A percentile compares a stretch with the other conserved stretches of the same genome.
phyloP scores from a whole-genome alignment of 2,329 filamentous ascomycete genomes.

The Aspergillus floridensis region DNA sequence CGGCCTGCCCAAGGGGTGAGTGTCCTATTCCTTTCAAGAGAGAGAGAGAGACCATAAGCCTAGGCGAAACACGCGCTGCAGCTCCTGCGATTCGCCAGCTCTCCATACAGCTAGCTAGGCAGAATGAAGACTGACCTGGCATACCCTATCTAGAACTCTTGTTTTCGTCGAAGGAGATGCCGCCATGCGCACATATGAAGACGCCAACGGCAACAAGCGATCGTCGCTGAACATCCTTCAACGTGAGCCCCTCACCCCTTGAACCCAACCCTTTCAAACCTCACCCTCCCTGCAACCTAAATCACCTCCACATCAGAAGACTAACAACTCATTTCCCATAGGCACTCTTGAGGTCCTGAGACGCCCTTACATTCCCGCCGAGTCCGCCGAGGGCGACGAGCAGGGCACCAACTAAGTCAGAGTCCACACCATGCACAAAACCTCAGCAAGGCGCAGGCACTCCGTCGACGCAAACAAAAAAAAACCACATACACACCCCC shows the following conservation, averaged over 20 bases:
- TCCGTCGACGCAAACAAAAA: background rate
- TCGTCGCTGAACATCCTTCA: constrained; percentile 69
- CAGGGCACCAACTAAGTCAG: constrained; percentile 11
- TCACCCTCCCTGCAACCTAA: too few relatives aligned
- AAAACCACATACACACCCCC: background rate
- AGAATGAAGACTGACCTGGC: background rate
- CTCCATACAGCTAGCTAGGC: too few relatives aligned
- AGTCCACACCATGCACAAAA: background rate
- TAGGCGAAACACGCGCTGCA: too few relatives aligned
- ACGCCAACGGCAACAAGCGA: constrained; percentile 65
- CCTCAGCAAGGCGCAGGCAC: background rate
- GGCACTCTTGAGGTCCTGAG: constrained; percentile 36
- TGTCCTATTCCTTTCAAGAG: constrained; percentile 21
- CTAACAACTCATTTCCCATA: constrained; percentile 13
- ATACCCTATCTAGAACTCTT: constrained; percentile 57
- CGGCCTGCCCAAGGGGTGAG: constrained; percentile 79
- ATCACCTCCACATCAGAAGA: background rate
- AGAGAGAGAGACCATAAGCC: too few relatives aligned
- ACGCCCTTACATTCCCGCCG: constrained; percentile 22
- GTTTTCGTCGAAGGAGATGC: constrained; percentile 84
- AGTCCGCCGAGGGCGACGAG: constrained; percentile 8
- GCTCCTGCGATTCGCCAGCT: too few relatives aligned
- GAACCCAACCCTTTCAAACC: too few relatives aligned
- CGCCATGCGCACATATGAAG: constrained; percentile 64
- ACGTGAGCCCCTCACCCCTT: constrained; percentile 57